Percentiles rank a stretch among this genome's conserved stretches.
phyloP scores from a whole-genome alignment of 306 rosid species.

The Trichosanthes truncata region DNA sequence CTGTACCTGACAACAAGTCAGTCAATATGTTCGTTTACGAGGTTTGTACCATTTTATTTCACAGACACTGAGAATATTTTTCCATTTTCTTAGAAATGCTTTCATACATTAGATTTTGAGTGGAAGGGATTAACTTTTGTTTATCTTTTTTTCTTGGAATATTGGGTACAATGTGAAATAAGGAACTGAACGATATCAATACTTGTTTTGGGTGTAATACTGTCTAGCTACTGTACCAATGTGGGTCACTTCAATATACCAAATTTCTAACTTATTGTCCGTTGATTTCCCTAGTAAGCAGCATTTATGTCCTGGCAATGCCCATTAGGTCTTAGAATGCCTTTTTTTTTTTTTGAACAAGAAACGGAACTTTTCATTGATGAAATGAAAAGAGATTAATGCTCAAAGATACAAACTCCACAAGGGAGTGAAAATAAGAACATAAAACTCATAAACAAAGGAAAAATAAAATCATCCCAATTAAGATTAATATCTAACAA shows the following conservation, averaged over 20 bases:
- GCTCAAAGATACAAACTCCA: no score
- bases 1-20: constrained; percentile 83
- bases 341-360: background rate
- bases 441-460: no score
- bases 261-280: background rate
- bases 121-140: background rate
- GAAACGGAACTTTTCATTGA: no score
- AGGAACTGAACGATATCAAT: background rate
- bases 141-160: background rate
- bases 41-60: constrained; percentile 45
- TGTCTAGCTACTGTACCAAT: background rate
- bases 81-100: constrained; percentile 6
- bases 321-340: background rate
- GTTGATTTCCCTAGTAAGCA: background rate
- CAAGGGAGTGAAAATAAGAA: no score
- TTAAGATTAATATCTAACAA: no score
- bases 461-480: no score
- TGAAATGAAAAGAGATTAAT: no score
- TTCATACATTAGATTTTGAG: background rate
- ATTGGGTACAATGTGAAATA: background rate
- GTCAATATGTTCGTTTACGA: constrained; percentile 85
- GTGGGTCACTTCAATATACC: background rate
- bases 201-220: background rate
- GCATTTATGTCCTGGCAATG: background rate
- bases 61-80: background rate